Evolutionary conservation across 768 basidiomycete species (phyloP).

Genomic region (Mycena rosella): DNA sequence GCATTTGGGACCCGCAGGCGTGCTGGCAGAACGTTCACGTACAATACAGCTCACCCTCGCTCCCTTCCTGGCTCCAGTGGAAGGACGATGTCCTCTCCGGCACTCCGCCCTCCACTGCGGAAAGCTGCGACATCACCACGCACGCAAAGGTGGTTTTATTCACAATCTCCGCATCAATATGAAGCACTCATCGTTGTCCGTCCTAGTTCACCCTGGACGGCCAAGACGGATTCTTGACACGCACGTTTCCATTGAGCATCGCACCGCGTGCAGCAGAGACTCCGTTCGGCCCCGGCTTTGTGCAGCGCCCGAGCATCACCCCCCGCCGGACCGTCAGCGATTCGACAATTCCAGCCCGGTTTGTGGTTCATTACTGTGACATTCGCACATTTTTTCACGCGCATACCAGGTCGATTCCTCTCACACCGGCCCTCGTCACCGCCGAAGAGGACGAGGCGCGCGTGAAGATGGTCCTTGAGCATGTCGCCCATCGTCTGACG

Average conservation of each 20-base stretch:
- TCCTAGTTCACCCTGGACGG: conserved; percentile 78
- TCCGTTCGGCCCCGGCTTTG: conserved; percentile 51
- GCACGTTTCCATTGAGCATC: conserved; percentile 78
- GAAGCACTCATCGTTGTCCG: conserved; percentile 26
- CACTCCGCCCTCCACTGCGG: conserved; percentile 80
- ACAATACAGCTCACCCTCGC: conserved; percentile 80
- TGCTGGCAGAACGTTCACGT: conserved; percentile 85
- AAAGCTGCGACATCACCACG: conserved; percentile 80
- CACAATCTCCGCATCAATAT: conserved; percentile 20
- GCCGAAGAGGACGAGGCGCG: conserved; percentile 66
- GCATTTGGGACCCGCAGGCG: conserved; percentile 97
- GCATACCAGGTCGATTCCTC: conserved; percentile 29
- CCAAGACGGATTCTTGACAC: conserved; percentile 74
- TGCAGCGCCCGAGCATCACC: conserved; percentile 23
- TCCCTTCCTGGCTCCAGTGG: conserved; percentile 93
- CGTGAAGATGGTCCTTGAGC: conserved; percentile 82
- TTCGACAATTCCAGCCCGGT: conserved; percentile 31
- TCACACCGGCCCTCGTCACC: conserved; percentile 26
- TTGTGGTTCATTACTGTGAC: neutral
- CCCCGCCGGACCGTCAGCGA: conserved; percentile 33
- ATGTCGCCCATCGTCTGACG: conserved; percentile 82
- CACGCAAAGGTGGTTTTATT: conserved; percentile 74
- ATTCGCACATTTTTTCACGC: neutral
- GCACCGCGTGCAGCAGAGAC: conserved; percentile 69
- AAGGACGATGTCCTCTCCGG: conserved; percentile 87